Evolutionary conservation across 2,329 filamentous ascomycete species (phyloP), one percentile per base, ranked within the genome.

Genomic region (Epichloe coenophiala): DNA sequence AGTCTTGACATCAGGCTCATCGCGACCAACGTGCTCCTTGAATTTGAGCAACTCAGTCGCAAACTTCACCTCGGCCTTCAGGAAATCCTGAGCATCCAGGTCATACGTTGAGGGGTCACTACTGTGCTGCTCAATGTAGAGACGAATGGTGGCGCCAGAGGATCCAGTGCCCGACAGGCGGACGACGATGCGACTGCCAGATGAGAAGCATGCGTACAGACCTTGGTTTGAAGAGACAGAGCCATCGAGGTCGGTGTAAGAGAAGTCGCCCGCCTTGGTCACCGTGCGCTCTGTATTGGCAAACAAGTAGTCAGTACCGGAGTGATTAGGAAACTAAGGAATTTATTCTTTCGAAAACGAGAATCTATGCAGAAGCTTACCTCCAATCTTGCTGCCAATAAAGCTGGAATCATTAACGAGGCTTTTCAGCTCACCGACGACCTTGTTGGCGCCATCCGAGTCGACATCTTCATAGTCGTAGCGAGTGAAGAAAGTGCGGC

Each of bases 381-480:
- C 88, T 57, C 78, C 77, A 59, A 97, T 77, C 59, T 80, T 84
- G 62, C 87, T 93, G 59, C 89, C 89, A 49, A 96, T 74, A 61
- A 97, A 96, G 53, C 68, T 71, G 48, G 76, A 66, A 59, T 88
- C 78, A 39, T 81, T 81, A 61, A 96, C 87, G 57, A 95, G 77
- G 57, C 84, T 82, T 61, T 83, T 78, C 63, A 98, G 77, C 62
- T 88, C 83, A 51, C 80, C 83, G 44, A 95, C 85, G 53, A 98
- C 83, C 73, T 95, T 91, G 73, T 86, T 86, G 56, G 93, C 93
- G 40, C 87, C 90, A 8, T 91, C 88, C 45, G 83, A 85, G 72
- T 95, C 89, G 57, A 95, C 89, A 59, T 94, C 81, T 72, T 98
- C 93, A 71, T 95, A 98, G 71, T 98, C 93, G 71, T 97, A 97